These are phyloP conservation scores for Alternaria ethzedia DNA, from an alignment of 2,329 filamentous ascomycete genomes.

Conservation along the genomic window DNA sequence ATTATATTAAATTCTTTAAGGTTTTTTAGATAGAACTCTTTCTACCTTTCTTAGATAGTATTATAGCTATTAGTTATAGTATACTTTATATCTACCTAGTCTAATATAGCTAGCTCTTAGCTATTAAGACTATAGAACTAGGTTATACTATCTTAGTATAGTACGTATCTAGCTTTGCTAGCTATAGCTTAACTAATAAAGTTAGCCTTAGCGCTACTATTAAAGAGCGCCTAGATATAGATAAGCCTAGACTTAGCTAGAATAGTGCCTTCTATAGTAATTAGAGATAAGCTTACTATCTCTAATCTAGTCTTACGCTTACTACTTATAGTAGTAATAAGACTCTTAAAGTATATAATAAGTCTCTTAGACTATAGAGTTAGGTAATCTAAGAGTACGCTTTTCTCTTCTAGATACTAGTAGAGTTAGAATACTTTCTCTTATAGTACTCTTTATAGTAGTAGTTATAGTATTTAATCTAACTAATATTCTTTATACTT, in stretches of 20 bases:
- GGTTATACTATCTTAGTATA: no score
- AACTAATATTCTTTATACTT: no score
- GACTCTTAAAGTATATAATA: neutral
- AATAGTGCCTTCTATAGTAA: neutral
- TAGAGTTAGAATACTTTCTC: slow-evolving; percentile 6
- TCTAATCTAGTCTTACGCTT: no score
- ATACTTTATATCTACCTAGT: no score
- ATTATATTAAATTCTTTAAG: neutral
- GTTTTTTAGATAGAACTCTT: neutral
- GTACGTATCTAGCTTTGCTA: neutral
- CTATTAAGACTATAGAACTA: no score
- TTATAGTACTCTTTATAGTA: no score
- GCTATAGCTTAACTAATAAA: neutral
- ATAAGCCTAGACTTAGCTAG: neutral
- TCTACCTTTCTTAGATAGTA: neutral
- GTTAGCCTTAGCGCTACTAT: neutral
- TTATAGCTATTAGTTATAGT: neutral
- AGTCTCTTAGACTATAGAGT: neutral
- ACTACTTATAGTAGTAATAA: no score
- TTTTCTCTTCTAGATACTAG: neutral
- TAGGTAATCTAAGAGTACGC: neutral
- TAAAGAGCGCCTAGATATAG: neutral
- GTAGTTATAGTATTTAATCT: no score
- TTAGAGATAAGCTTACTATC: no score
- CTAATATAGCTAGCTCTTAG: no score